Evolutionary conservation across 805 yeast species (phyloP).

Genomic region (Starmerella powellii): DNA sequence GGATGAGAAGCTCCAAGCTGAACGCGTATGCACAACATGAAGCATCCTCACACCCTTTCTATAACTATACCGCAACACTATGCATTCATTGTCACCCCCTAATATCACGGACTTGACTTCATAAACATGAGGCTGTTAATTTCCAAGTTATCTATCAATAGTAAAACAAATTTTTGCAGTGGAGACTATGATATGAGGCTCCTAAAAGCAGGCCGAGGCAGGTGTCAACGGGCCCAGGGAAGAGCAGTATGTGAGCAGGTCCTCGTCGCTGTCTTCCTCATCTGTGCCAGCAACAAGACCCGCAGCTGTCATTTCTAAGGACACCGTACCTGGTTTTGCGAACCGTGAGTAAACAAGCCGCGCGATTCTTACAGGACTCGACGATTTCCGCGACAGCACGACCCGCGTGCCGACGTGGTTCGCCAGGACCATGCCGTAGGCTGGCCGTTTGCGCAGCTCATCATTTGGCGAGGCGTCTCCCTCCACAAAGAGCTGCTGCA

Average conservation of each 20-base stretch:
- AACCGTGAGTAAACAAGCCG: slow-evolving; percentile 10
- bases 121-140: too few relatives aligned
- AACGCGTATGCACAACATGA: too few relatives aligned
- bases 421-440: slow-evolving; percentile 10
- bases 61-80: too few relatives aligned
- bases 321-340: slow-evolving; percentile 1
- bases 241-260: background rate
- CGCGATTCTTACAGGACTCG: background rate
- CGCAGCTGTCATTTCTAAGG: slow-evolving; percentile 6
- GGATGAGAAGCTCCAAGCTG: too few relatives aligned
- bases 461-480: slow-evolving; percentile 4
- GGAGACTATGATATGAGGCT: too few relatives aligned
- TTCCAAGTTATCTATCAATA: too few relatives aligned
- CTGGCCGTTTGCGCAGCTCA: slow-evolving; percentile 6
- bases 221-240: background rate
- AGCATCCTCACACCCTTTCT: too few relatives aligned
- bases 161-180: background rate
- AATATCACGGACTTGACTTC: too few relatives aligned
- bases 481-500: slow-evolving; percentile 4
- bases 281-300: slow-evolving; percentile 3
- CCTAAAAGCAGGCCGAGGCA: background rate
- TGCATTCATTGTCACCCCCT: too few relatives aligned
- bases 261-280: background rate
- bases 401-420: slow-evolving; percentile 13
- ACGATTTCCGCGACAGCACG: slow-evolving; percentile 3